Evolutionary conservation across 2,329 filamentous ascomycete genomes (phyloP).

Genomic region (Pseudophaeomoniella oleicola): DNA sequence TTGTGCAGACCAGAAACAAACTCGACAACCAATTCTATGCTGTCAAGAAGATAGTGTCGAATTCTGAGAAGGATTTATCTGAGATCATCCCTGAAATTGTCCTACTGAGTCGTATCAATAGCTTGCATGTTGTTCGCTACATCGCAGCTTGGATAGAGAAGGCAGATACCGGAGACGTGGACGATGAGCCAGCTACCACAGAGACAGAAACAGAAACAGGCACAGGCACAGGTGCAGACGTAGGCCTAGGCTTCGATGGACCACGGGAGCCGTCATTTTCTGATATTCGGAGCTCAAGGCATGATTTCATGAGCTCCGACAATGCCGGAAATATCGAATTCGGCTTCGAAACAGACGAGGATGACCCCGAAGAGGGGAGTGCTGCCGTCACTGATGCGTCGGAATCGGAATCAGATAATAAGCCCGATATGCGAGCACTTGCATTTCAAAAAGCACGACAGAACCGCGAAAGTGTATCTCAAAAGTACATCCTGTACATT

Average conservation of each 20-base stretch:
- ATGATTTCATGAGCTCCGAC: slow-evolving; percentile 88
- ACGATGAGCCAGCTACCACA: slow-evolving; percentile 18
- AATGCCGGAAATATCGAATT: slow-evolving; percentile 67
- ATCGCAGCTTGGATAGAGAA: slow-evolving; percentile 93
- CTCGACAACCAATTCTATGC: slow-evolving; percentile 88
- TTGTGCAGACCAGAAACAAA: slow-evolving; percentile 89
- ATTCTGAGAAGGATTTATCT: slow-evolving; percentile 48
- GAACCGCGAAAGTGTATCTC: neutral
- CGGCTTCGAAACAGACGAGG: slow-evolving; percentile 39
- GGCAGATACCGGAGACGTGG: slow-evolving; percentile 23
- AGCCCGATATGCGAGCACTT: neutral
- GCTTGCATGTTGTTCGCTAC: slow-evolving; percentile 77
- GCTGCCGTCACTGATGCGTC: slow-evolving; percentile 13
- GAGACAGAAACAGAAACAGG: slow-evolving; percentile 6
- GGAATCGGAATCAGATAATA: slow-evolving; percentile 18
- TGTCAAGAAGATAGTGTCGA: slow-evolving; percentile 88
- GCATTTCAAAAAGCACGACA: neutral
- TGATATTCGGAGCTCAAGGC: slow-evolving; percentile 29
- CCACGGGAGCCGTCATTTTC: too few relatives aligned
- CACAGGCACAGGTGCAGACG: slow-evolving; percentile 2
- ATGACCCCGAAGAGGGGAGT: slow-evolving; percentile 31
- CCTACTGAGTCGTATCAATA: slow-evolving; percentile 79
- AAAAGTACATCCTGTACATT: slow-evolving; percentile 63
- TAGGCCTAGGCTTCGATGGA: too few relatives aligned
- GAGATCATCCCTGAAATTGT: slow-evolving; percentile 71